Evolutionary conservation across 2,329 filamentous ascomycete species (phyloP).

Genomic region (Aspergillus ibericus): DNA sequence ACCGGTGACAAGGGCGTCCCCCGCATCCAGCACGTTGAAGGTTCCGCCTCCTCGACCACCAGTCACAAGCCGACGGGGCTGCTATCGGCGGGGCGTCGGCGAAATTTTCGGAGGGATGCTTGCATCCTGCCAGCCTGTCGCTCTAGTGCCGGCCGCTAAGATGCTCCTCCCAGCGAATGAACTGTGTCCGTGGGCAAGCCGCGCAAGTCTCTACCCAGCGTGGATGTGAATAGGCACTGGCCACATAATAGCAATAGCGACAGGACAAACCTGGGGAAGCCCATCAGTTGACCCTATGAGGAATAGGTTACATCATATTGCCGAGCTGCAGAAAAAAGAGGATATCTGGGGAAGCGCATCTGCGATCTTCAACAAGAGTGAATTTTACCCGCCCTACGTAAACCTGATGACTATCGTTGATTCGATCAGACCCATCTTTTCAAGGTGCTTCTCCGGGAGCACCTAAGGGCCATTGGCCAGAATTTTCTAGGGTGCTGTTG

Average conservation of each 20-base stretch:
- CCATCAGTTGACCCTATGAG: background rate
- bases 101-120: constrained; percentile 26
- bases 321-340: background rate
- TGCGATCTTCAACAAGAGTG: background rate
- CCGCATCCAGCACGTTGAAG: constrained; percentile 2
- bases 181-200: background rate
- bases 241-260: background rate
- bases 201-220: background rate
- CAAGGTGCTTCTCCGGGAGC: background rate
- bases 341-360: background rate
- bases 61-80: constrained; percentile 6
- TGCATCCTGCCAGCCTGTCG: background rate
- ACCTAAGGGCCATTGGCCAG: background rate
- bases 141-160: background rate
- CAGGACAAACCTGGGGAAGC: background rate
- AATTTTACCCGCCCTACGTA: background rate
- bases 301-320: background rate
- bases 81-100: constrained; percentile 25
- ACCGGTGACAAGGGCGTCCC: background rate
- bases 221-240: background rate
- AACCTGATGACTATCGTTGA: background rate
- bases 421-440: background rate
- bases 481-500: background rate
- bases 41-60: background rate
- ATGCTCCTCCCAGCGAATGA: background rate